These are phyloP conservation scores for Amauroascus niger DNA, from an alignment of 2,329 filamentous ascomycete genomes.

Conservation along the genomic window DNA sequence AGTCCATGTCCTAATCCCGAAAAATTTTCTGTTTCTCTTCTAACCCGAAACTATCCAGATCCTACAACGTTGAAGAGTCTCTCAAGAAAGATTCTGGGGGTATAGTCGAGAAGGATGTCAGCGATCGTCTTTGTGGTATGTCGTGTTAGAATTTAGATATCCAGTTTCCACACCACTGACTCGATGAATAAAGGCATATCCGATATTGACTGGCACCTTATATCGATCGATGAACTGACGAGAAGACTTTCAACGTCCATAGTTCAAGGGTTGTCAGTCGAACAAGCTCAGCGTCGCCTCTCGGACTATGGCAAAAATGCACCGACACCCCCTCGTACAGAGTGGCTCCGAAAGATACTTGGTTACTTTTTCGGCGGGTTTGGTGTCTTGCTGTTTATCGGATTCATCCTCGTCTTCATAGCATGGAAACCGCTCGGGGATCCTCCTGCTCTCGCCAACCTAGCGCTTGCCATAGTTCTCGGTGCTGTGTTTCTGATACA, in stretches of 20 bases:
- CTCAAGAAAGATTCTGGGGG: slow-evolving; percentile 4
- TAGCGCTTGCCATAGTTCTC: slow-evolving; percentile 63
- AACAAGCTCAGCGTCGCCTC: slow-evolving; percentile 47
- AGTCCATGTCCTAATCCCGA: neutral
- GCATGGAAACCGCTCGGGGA: slow-evolving; percentile 66
- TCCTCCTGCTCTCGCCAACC: slow-evolving; percentile 61
- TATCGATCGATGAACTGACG: slow-evolving; percentile 50
- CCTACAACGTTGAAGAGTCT: slow-evolving; percentile 16
- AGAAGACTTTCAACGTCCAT: slow-evolving; percentile 50
- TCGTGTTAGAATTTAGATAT: neutral
- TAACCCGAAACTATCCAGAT: slow-evolving; percentile 8
- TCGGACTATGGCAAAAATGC: slow-evolving; percentile 57
- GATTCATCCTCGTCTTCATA: slow-evolving; percentile 62
- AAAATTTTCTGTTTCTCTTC: neutral
- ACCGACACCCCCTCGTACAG: slow-evolving; percentile 56
- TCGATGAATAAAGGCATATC: slow-evolving; percentile 42
- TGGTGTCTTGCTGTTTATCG: slow-evolving; percentile 58
- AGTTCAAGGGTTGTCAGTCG: slow-evolving; percentile 49
- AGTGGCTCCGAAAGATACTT: slow-evolving; percentile 48
- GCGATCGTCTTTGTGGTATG: neutral
- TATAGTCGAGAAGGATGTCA: neutral
- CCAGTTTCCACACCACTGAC: neutral
- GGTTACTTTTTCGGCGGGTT: slow-evolving; percentile 72
- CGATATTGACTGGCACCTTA: slow-evolving; percentile 58
- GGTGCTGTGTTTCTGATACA: slow-evolving; percentile 59